phyloP scores from a whole-genome alignment of 2,329 filamentous ascomycete genomes.

The Pseudofabraea citricarpa region DNA sequence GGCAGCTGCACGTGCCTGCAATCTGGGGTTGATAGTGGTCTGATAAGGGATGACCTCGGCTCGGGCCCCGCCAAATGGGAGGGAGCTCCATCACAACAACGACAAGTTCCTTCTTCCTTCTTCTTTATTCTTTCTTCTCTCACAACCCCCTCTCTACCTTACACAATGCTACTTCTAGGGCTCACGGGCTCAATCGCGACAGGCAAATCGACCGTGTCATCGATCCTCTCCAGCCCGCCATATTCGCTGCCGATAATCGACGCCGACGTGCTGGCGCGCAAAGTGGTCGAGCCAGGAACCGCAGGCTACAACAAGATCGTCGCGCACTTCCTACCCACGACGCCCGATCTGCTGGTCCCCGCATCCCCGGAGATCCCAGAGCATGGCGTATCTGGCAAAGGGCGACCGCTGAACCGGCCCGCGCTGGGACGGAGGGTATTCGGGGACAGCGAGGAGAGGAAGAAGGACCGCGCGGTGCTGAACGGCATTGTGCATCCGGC shows the following conservation, averaged over 20 bases:
- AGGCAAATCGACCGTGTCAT: constrained; percentile 93
- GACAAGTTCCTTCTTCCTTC: too few relatives aligned
- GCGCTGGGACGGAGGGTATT: constrained; percentile 85
- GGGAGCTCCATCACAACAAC: too few relatives aligned
- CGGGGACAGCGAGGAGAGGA: constrained; percentile 66
- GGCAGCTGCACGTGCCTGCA: too few relatives aligned
- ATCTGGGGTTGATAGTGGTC: too few relatives aligned
- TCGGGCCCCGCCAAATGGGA: too few relatives aligned
- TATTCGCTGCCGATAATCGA: constrained; percentile 90
- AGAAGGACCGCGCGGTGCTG: constrained; percentile 68
- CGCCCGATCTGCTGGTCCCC: constrained; percentile 77
- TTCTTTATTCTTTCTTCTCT: neutral
- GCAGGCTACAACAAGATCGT: constrained; percentile 79
- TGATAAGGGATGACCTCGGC: too few relatives aligned
- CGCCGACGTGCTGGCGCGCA: constrained; percentile 84
- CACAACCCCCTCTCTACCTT: neutral
- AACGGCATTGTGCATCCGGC: constrained; percentile 93
- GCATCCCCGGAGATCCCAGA: constrained; percentile 44
- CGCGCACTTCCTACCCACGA: constrained; percentile 72
- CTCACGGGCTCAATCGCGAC: constrained; percentile 97
- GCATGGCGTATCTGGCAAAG: constrained; percentile 53
- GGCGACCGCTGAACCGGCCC: constrained; percentile 76
- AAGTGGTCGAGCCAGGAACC: constrained; percentile 92
- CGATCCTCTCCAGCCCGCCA: constrained; percentile 71
- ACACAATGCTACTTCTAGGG: constrained; percentile 82